Base-by-base conservation (phyloP, 192 early-diverging fungal genomes). In the Phlyctochytrium arcticum region DNA sequence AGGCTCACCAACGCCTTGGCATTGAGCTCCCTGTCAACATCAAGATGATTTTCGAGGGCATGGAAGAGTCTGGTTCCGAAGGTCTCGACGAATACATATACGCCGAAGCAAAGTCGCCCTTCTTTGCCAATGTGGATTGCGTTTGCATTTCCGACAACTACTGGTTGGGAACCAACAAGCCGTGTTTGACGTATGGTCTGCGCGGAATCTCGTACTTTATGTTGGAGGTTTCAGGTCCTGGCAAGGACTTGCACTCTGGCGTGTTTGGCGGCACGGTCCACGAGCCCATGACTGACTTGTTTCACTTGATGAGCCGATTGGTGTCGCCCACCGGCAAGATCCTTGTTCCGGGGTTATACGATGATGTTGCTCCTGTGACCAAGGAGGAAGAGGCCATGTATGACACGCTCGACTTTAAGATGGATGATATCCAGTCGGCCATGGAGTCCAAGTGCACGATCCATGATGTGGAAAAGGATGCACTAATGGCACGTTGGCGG, bases 91-190 rank as follows among this genome's bases (percentile, higher is more conserved):
- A 82, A 15, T 72, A 94, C 42, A 97, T 98, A 67, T 34, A 79
- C 48, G 69, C 73, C n/a, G 94, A 98, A 69, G 93, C 94, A 29
- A 82, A 88, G 65, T 83, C 80, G 65, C 93, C 89, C 80, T 97
- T 98, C 81, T 86, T 83, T 71, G 39, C 26, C 8, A 87, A 84
- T 72, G 91, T 91, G 1, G 96, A 98, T 76, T 91, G 89, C 58
- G 93, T 98, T 47, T 95, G 92, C 82, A 98, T 98, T 71, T 85
- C 81, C 64, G 96, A 98, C 82, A 98, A 98, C 82, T 98, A 96
- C 84, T 98, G 96, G 94, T 79, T 97, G 23, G 94, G 96, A 58
- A 92, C 85, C 48, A 88, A 77, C 62, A 96, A 96, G 79, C 96
- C 96, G 31, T 98, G 96, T 81, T 77, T 98, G 62, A 98, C 96